Conservation (phyloP, 805 yeast genomes). For the Vanderwaltozyma verrucispora region DNA sequence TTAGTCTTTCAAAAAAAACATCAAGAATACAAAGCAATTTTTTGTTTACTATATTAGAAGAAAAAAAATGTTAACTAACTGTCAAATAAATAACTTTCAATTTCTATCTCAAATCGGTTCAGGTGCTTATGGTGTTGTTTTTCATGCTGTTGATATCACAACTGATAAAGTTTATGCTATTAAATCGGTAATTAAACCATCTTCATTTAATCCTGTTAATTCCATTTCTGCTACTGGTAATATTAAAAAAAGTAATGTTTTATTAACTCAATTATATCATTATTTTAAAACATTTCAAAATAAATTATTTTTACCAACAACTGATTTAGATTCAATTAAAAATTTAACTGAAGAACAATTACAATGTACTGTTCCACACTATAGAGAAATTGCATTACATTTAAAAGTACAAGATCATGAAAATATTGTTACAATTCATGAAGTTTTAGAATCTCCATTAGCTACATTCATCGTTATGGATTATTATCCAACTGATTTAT, state of each 20-base stretch:
- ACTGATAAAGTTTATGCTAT: constrained; percentile 52
- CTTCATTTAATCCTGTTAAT: constrained; percentile 22
- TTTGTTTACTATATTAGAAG: no score
- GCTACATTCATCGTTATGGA: constrained; percentile 73
- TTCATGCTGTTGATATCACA: constrained; percentile 47
- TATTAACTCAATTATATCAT: constrained; percentile 4
- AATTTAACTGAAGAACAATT: constrained; percentile 6
- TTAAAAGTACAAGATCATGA: constrained; percentile 68
- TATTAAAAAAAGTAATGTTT: constrained; percentile 3
- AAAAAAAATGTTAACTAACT: constrained; percentile 5
- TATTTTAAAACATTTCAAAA: constrained; percentile 10
- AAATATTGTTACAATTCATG: constrained; percentile 63
- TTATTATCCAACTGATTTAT: constrained; percentile 78
- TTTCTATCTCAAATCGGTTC: constrained; percentile 40
- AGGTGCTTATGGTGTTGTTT: constrained; percentile 81
- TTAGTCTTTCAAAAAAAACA: no score
- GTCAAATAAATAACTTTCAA: constrained; percentile 22
- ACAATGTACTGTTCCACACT: constrained; percentile 21
- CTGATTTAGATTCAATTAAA: constrained; percentile 22
- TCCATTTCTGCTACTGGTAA: constrained; percentile 5
- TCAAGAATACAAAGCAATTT: no score
- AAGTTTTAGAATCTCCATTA: constrained; percentile 52
- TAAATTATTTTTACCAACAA: constrained; percentile 20
- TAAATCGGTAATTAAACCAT: constrained; percentile 52
- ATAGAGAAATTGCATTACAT: constrained; percentile 68